phyloP scores from a whole-genome alignment of 1,139 yeast genomes.

The Eremothecium sinecaudum region DNA sequence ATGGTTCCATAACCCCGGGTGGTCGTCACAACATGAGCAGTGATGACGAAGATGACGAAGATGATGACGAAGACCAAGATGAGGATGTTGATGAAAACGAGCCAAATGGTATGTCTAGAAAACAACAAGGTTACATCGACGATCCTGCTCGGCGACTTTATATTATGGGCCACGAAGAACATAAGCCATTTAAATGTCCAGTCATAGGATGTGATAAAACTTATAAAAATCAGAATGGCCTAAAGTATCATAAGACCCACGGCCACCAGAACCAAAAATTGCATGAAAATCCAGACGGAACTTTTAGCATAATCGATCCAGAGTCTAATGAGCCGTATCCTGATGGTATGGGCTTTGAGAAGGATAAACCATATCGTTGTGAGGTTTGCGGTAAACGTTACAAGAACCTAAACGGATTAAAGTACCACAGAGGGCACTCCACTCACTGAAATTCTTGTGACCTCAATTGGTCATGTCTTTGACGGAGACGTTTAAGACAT shows the following conservation, averaged over 20 bases:
- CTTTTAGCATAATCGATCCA: constrained; percentile 87
- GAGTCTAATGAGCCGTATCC: constrained; percentile 84
- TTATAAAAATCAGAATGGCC: constrained; percentile 93
- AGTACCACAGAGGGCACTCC: constrained; percentile 95
- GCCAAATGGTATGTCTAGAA: constrained; percentile 14
- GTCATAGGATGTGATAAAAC: constrained; percentile 97
- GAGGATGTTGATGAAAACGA: constrained; percentile 26
- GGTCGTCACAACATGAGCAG: constrained; percentile 7
- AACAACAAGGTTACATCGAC: constrained; percentile 58
- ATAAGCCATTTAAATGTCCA: constrained; percentile 94
- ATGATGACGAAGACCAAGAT: constrained; percentile 31
- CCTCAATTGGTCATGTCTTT: no score
- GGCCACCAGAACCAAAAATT: constrained; percentile 95
- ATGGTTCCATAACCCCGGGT: constrained; percentile 7
- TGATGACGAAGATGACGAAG: constrained; percentile 32
- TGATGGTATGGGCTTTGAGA: constrained; percentile 88
- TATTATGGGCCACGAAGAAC: constrained; percentile 85
- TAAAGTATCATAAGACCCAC: constrained; percentile 89
- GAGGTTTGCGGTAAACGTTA: constrained; percentile 97
- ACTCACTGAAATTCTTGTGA: constrained; percentile 50
- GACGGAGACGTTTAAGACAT: no score
- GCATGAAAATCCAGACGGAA: constrained; percentile 87
- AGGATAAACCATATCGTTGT: constrained; percentile 96
- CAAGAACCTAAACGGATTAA: constrained; percentile 90
- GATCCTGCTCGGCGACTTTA: constrained; percentile 93